Conservation (phyloP, 2,329 filamentous ascomycete species). For the Exutisphaerella laricina region DNA sequence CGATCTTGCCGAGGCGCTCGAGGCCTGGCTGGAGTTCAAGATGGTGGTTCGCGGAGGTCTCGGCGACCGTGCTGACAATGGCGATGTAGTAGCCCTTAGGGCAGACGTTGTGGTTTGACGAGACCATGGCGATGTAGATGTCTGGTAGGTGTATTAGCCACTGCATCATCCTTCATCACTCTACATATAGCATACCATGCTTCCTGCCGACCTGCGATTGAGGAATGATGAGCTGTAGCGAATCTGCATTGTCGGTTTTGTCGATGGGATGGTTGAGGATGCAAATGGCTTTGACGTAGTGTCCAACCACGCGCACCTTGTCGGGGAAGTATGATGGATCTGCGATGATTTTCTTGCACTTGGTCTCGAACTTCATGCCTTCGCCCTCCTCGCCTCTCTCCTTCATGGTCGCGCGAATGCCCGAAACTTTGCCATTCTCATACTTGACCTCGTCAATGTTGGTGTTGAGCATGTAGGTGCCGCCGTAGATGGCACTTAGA, state of each 20-base stretch:
- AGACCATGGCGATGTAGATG: constrained; percentile 95
- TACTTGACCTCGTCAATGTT: constrained; percentile 84
- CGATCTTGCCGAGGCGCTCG: constrained; percentile 84
- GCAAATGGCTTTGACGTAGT: constrained; percentile 94
- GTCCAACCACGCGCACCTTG: constrained; percentile 81
- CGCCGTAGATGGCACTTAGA: constrained; percentile 95
- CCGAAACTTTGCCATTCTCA: constrained; percentile 70
- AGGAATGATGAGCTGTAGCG: constrained; percentile 91
- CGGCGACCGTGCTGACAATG: constrained; percentile 95
- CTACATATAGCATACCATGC: constrained; percentile 60
- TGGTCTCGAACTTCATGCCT: constrained; percentile 89
- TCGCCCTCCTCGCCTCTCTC: constrained; percentile 68
- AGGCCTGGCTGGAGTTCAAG: constrained; percentile 89
- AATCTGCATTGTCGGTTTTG: constrained; percentile 83
- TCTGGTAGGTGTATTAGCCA: constrained; percentile 48
- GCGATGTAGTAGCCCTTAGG: constrained; percentile 99
- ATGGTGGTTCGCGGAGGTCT: constrained; percentile 87
- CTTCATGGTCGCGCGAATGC: constrained; percentile 97
- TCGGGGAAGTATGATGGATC: constrained; percentile 94
- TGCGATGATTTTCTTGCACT: constrained; percentile 90
- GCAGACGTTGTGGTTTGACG: constrained; percentile 94
- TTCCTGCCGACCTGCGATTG: constrained; percentile 96
- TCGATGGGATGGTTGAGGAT: constrained; percentile 92
- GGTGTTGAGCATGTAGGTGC: constrained; percentile 99
- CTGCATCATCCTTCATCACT: background rate